Base-by-base conservation (phyloP, 352 stramenopile species). In the Phytophthora constricta region DNA sequence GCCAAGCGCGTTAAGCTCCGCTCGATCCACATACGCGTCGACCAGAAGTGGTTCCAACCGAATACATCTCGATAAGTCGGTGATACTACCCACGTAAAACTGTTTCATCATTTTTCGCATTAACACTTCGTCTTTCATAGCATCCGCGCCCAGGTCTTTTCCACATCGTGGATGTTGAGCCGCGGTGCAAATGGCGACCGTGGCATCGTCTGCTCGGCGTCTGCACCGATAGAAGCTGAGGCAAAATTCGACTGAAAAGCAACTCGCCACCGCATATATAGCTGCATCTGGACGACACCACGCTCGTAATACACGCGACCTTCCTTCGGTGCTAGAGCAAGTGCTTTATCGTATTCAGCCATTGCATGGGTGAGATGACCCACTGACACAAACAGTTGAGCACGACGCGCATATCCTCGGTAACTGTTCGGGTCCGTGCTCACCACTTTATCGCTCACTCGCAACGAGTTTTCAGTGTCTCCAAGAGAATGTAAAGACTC, bases 401-500 rank as follows among this genome's bases (percentile, higher is more conserved):
- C 84, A 2, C 86, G 78, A 5, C 84, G 82, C 37, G 85, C 74
- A 41, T 94, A 91, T 37, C 83, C 85, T 27, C 79, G 80, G 62
- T 77, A 87, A 60, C 82, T 84, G 17, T 61, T 72, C 0, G 86
- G 86, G 49, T 92, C 86, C 4, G 77, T 57, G 34, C 47, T 77
- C 52, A 94, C 89, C 28, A 91, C 84, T 33, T 83, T 80, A 9
- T 94, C 83, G 49, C 85, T 94, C 49, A 91, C 76, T 13, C 82
- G 76, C 52, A 92, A 55, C 55, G 86, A 90, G 60, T 91, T 91
- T 54, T 90, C 84, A 19, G 86, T 94, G 60, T 94, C 86, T 17
- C 86, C 86, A 53, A 92, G 77, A 11, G 86, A 92, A 56, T 94
- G 86, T 2, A 94, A 60, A 22, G 86, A 90, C 63, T 94, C 86